phyloP scores from a whole-genome alignment of 495 filamentous ascomycete genomes.

The Articulospora tetracladia region DNA sequence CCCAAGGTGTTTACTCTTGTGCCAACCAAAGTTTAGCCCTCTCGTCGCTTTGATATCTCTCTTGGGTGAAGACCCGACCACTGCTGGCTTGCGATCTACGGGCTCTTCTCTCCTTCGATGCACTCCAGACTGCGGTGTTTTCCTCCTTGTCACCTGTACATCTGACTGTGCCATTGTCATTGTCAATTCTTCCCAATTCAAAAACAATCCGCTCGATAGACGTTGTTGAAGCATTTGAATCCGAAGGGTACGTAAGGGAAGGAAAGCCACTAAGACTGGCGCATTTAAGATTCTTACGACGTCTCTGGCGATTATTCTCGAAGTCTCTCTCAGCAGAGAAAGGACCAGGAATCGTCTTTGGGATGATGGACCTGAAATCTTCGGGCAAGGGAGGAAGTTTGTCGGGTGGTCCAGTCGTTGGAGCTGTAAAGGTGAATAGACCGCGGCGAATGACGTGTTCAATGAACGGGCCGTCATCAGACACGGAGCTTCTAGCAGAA shows the following conservation, averaged over 20 bases:
- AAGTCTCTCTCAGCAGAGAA: neutral
- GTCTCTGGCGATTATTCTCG: neutral
- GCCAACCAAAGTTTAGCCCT: neutral
- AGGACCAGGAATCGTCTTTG: neutral
- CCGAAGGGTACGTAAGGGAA: neutral
- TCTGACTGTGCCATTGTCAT: neutral
- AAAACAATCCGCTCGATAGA: neutral
- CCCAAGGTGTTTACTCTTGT: neutral
- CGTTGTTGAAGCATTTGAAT: neutral
- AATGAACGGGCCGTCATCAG: neutral
- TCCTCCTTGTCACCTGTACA: neutral
- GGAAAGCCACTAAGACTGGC: neutral
- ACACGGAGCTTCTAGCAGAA: neutral
- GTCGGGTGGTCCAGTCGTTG: neutral
- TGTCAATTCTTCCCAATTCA: neutral
- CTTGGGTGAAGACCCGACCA: neutral
- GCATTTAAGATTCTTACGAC: neutral
- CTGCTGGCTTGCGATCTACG: neutral
- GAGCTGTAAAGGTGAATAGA: neutral
- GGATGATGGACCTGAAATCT: neutral
- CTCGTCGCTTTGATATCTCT: neutral
- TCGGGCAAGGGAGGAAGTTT: neutral
- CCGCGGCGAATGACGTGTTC: neutral
- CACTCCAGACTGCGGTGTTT: no score
- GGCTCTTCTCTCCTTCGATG: no score